Evolutionary conservation across 305 asterid genomes (phyloP).

Genomic region (Fraxinus paxiana): DNA sequence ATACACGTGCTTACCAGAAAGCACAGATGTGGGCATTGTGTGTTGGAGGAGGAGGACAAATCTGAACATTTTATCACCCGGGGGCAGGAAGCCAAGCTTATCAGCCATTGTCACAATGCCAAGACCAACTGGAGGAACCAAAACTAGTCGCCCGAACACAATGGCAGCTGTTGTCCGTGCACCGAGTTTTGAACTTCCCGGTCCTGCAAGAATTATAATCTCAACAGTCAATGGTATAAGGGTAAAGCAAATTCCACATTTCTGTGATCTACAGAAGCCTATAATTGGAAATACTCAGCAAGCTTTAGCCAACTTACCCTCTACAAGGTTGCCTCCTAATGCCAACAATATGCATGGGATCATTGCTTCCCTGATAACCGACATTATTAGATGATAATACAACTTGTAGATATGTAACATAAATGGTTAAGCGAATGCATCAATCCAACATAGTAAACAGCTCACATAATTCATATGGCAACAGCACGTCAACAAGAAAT

Average conservation of each 20-base stretch:
- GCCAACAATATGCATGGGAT: conserved; percentile 97
- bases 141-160: conserved; percentile 65
- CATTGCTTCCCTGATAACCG: conserved; percentile 79
- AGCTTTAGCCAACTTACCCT: conserved; percentile 47
- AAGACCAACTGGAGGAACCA: conserved; percentile 85
- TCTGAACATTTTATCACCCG: conserved; percentile 88
- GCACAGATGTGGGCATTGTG: conserved; percentile 98
- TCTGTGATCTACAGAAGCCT: not conserved
- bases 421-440: not conserved
- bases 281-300: not conserved
- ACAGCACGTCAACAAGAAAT: not conserved
- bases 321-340: conserved; percentile 91
- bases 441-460: not conserved
- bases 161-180: conserved; percentile 80
- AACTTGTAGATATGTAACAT: conserved; percentile 3
- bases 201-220: conserved; percentile 48
- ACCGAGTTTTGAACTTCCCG: conserved; percentile 85
- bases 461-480: not conserved
- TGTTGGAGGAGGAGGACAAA: conserved; percentile 92
- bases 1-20: conserved; percentile 53
- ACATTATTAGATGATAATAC: conserved; percentile 20
- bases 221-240: not conserved
- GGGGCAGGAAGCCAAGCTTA: conserved; percentile 79
- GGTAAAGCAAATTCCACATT: not conserved
- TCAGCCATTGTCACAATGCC: conserved; percentile 82